Conservation (phyloP, 169 alveolate species). For the Eimeria necatrix region DNA sequence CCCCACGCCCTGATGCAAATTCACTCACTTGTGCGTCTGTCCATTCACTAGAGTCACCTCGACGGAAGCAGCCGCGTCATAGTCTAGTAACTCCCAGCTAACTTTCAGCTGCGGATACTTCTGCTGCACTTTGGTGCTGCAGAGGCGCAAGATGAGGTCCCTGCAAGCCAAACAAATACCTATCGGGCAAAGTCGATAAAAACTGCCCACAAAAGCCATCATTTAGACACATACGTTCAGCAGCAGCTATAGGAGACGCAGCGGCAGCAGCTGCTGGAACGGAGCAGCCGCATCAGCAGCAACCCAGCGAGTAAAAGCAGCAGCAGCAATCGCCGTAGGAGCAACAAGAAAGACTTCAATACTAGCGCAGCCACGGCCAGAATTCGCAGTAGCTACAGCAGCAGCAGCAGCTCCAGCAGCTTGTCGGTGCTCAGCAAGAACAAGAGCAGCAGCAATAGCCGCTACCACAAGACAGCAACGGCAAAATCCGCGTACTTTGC, state of each 20-base stretch:
- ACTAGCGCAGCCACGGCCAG: too few species aligned
- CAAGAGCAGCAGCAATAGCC: background rate
- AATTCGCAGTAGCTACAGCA: too few species aligned
- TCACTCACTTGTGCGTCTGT: background rate
- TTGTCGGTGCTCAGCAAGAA: too few species aligned
- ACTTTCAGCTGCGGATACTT: background rate
- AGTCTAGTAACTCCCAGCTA: background rate
- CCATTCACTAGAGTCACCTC: conserved; percentile 9
- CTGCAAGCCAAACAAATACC: background rate
- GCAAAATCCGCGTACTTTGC: background rate
- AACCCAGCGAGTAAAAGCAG: background rate
- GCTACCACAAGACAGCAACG: background rate
- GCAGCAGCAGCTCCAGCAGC: too few species aligned
- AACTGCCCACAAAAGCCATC: too few species aligned
- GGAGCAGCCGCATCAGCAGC: background rate
- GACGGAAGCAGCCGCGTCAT: background rate
- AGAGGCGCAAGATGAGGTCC: background rate
- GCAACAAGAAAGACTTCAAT: too few species aligned
- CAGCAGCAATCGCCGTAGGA: background rate
- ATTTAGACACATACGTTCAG: background rate
- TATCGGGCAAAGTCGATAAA: too few species aligned
- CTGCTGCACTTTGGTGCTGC: background rate
- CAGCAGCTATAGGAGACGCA: background rate
- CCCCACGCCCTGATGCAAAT: too few species aligned
- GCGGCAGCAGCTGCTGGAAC: background rate